These are phyloP conservation scores for Fusarium verrucosum DNA, from an alignment of 2,329 filamentous ascomycete species.

Conservation along the genomic window DNA sequence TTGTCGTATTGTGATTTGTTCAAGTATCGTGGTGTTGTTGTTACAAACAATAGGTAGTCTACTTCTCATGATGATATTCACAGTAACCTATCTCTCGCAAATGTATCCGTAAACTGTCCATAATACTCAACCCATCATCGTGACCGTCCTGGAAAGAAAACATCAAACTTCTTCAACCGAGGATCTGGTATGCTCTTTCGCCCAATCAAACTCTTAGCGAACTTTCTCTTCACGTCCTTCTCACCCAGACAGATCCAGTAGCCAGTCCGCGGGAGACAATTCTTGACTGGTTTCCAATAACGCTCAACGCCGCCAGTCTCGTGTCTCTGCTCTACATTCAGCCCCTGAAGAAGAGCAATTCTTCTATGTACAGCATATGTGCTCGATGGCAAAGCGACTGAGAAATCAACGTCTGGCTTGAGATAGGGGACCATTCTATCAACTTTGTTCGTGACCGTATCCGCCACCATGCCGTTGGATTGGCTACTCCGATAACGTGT, in stretches of 20 bases:
- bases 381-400: slow-evolving; percentile 39
- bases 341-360: slow-evolving; percentile 13
- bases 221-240: slow-evolving; percentile 3
- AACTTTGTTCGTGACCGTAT: slow-evolving; percentile 8
- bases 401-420: slow-evolving; percentile 29
- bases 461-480: background rate
- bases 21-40: background rate
- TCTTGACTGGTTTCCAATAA: slow-evolving; percentile 34
- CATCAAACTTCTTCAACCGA: background rate
- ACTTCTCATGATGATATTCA: too few species aligned
- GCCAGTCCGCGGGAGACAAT: slow-evolving; percentile 20
- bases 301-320: slow-evolving; percentile 27
- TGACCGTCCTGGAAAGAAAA: background rate
- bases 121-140: too few species aligned
- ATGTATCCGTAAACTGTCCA: too few species aligned
- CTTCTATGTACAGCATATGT: slow-evolving; percentile 29
- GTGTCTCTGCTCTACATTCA: slow-evolving; percentile 28
- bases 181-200: background rate
- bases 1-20: background rate
- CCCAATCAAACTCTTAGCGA: background rate
- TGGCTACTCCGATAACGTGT: background rate
- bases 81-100: too few species aligned
- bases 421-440: slow-evolving; percentile 36
- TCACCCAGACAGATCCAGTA: slow-evolving; percentile 45
- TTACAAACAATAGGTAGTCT: too few species aligned